Percentiles rank a stretch among this genome's conserved stretches.
Evolutionary conservation across 306 rosid genomes (phyloP).

Genomic region (Rubus idaeus): DNA sequence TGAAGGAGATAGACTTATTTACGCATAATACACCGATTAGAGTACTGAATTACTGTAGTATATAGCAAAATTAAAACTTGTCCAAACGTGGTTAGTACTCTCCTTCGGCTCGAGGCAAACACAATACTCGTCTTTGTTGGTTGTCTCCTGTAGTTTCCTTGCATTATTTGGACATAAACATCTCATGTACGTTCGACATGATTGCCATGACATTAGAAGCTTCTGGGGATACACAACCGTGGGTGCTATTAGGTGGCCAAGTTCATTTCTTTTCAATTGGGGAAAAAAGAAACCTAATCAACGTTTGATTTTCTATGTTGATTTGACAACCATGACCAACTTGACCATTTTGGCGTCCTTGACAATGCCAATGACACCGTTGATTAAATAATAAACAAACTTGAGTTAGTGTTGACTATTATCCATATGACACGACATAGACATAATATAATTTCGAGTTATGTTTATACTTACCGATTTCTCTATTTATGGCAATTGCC

Average conservation of each 20-base stretch:
- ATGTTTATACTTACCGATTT: background rate
- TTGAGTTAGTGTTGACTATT: background rate
- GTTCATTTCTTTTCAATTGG: conserved; percentile 22
- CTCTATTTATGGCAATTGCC: background rate
- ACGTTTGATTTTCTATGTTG: conserved; percentile 41
- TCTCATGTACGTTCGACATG: background rate
- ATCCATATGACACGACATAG: background rate
- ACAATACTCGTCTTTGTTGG: background rate
- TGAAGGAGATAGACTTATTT: conserved; percentile 1
- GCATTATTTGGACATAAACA: conserved; percentile 9
- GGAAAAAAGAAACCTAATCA: conserved; percentile 53
- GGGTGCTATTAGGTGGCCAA: conserved; percentile 76
- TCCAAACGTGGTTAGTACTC: background rate
- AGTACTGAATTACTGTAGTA: background rate
- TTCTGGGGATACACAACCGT: conserved; percentile 42
- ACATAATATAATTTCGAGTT: background rate
- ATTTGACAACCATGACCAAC: conserved; percentile 55
- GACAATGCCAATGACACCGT: background rate
- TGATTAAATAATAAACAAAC: conserved; percentile 18
- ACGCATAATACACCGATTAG: background rate
- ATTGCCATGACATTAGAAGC: conserved; percentile 33
- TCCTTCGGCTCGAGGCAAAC: background rate
- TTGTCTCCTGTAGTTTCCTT: conserved; percentile 13
- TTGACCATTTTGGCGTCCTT: conserved; percentile 36
- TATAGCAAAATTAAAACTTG: no score